Conservation (phyloP, 352 stramenopile species). For the Pythium biforme region DNA sequence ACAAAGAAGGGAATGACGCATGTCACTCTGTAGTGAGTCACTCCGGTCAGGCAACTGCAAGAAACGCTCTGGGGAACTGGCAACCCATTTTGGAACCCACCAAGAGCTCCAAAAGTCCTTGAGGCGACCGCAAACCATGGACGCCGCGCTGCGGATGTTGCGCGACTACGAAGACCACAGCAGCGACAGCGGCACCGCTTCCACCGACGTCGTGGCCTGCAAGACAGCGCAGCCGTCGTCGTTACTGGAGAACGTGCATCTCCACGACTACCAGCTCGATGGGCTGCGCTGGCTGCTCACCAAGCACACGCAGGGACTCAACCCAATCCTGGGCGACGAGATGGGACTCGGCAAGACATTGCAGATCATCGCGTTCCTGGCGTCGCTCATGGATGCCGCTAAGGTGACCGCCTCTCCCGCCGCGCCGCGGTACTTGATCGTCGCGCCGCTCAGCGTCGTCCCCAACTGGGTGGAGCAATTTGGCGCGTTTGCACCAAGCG, state of each 20-base stretch:
- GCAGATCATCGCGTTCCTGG: conserved; percentile 73
- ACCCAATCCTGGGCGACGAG: conserved; percentile 78
- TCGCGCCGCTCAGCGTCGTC: conserved; percentile 77
- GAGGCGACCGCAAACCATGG: conserved; percentile 38
- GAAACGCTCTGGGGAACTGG: background rate
- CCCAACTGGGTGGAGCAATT: conserved; percentile 86
- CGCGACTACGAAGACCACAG: conserved; percentile 32
- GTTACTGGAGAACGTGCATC: conserved; percentile 49
- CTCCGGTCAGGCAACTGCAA: background rate
- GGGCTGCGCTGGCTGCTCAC: conserved; percentile 64
- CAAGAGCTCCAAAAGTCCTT: background rate
- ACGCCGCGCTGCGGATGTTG: conserved; percentile 41
- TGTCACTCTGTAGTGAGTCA: conserved; percentile 17
- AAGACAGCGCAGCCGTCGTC: conserved; percentile 28
- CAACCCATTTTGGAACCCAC: conserved; percentile 21
- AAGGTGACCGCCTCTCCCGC: background rate
- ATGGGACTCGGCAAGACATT: conserved; percentile 86
- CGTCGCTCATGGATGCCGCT: conserved; percentile 34
- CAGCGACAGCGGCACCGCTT: conserved; percentile 23
- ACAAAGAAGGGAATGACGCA: conserved; percentile 3
- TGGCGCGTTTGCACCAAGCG: conserved; percentile 56
- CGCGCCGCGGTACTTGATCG: conserved; percentile 43
- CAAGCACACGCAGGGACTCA: conserved; percentile 61
- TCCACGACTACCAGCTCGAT: conserved; percentile 72
- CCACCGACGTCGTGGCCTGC: background rate